Base-by-base conservation (phyloP, 2,329 filamentous ascomycete genomes). In the Fusarium denticulatum region DNA sequence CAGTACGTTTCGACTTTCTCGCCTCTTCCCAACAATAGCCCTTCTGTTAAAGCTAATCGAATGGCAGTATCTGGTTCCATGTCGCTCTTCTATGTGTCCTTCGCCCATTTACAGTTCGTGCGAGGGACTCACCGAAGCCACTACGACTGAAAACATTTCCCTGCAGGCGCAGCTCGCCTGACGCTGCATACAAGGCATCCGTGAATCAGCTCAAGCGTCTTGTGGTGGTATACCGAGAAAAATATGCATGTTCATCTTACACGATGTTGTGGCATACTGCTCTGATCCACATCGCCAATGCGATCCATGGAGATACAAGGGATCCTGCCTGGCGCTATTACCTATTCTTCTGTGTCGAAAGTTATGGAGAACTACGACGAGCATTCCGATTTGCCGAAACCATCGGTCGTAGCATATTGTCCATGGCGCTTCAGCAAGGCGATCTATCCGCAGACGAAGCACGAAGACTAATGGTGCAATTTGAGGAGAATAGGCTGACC, bases 31-130 rank as follows among this genome's bases (percentile, higher is more conserved):
- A 13, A 26, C 2, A 5, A 40, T 40, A 45, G 9, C n/a, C 32
- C 46, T 24, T 15, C 16, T 32, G 16, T 36, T 3, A 7, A 6
- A 18, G 26, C 62, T 72, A 20, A 69, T 11, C 20, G 36, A 20
- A 30, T n/a, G n/a, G n/a, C 32, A 85, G 83, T 58, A 80, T 84
- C n/a, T 84, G 82, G 82, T 72, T 83, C 11, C 83, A 85, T 43
- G 78, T 79, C 14, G 80, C 78, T 16, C 76, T 85, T 22, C 79
- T 85, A 8, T 79, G 82, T 28, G 79, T 85, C 14, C 80, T 83
- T n/a, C 72, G 75, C 5, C 76, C 76, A 13, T 77, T 78, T 49
- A 53, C 72, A 10, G 37, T 57, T 45, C 56, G 39, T 34, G 71
- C 53, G 24, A 60, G 26, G 24, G 24, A 39, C 26, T 36, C 49